These are phyloP conservation scores for Allantophomopsis lycopodina DNA, from an alignment of 2,329 filamentous ascomycete species.

Conservation along the genomic window DNA sequence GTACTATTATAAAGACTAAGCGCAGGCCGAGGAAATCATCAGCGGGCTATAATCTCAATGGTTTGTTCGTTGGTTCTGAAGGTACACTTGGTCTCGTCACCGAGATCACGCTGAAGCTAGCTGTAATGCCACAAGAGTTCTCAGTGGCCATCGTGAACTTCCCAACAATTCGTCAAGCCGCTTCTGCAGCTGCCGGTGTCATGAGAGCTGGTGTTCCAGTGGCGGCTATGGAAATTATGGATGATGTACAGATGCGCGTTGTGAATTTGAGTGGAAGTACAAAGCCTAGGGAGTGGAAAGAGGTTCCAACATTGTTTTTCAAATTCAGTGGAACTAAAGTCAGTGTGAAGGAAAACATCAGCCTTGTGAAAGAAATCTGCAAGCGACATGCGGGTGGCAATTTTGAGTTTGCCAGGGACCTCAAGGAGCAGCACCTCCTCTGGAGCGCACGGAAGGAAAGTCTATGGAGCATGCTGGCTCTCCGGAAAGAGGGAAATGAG, in stretches of 20 bases:
- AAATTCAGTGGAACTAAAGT: constrained; percentile 72
- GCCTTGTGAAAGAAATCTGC: constrained; percentile 53
- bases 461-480: constrained; percentile 69
- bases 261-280: constrained; percentile 65
- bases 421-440: constrained; percentile 57
- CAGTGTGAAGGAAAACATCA: constrained; percentile 67
- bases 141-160: constrained; percentile 73
- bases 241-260: constrained; percentile 76
- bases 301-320: constrained; percentile 69
- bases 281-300: constrained; percentile 56
- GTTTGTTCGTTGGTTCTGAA: constrained; percentile 69
- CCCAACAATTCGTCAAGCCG: constrained; percentile 62
- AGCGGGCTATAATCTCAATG: constrained; percentile 72
- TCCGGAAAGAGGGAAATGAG: constrained; percentile 51
- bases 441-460: constrained; percentile 76
- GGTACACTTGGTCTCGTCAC: constrained; percentile 73
- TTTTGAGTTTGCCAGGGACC: constrained; percentile 66
- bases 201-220: constrained; percentile 41
- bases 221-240: constrained; percentile 57
- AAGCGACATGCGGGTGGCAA: constrained; percentile 45
- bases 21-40: constrained; percentile 68
- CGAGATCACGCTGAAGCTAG: constrained; percentile 69
- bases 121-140: constrained; percentile 61
- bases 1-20: constrained; percentile 66
- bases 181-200: constrained; percentile 59